These are phyloP conservation scores for Colletotrichum godetiae DNA, from an alignment of 2,329 filamentous ascomycete species.

Conservation along the genomic window DNA sequence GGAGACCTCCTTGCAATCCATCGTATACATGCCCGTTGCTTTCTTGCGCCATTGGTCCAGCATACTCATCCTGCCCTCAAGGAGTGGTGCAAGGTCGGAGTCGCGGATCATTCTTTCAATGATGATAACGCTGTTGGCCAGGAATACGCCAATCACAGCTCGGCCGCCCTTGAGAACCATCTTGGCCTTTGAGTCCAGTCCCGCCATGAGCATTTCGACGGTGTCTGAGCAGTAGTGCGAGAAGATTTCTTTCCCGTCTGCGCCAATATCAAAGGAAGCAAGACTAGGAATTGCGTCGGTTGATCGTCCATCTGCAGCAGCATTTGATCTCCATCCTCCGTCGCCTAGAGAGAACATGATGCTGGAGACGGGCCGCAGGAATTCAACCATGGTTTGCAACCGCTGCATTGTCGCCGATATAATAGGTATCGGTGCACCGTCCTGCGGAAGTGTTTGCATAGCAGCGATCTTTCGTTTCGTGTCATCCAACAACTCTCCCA, in stretches of 20 bases:
- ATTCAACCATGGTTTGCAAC: slow-evolving; percentile 87
- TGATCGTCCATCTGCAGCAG: slow-evolving; percentile 62
- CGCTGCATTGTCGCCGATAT: slow-evolving; percentile 88
- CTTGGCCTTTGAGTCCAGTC: slow-evolving; percentile 80
- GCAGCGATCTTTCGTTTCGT: slow-evolving; percentile 76
- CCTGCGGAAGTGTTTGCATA: slow-evolving; percentile 77
- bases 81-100: slow-evolving; percentile 80
- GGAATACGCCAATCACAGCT: slow-evolving; percentile 84
- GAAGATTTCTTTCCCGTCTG: slow-evolving; percentile 89
- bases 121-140: slow-evolving; percentile 88
- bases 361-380: slow-evolving; percentile 85
- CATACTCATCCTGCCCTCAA: slow-evolving; percentile 73
- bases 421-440: slow-evolving; percentile 82
- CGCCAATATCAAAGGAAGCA: slow-evolving; percentile 85
- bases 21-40: slow-evolving; percentile 82
- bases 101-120: slow-evolving; percentile 86
- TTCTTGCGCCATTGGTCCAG: slow-evolving; percentile 91
- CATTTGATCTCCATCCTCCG: slow-evolving; percentile 81
- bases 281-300: slow-evolving; percentile 77
- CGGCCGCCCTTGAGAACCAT: slow-evolving; percentile 80
- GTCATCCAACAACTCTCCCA: slow-evolving; percentile 86
- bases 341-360: slow-evolving; percentile 94
- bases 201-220: slow-evolving; percentile 81
- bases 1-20: slow-evolving; percentile 89
- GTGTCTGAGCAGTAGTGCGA: slow-evolving; percentile 91